These are phyloP conservation scores for Venturia asperata DNA, from an alignment of 2,329 filamentous ascomycete species.

Conservation along the genomic window DNA sequence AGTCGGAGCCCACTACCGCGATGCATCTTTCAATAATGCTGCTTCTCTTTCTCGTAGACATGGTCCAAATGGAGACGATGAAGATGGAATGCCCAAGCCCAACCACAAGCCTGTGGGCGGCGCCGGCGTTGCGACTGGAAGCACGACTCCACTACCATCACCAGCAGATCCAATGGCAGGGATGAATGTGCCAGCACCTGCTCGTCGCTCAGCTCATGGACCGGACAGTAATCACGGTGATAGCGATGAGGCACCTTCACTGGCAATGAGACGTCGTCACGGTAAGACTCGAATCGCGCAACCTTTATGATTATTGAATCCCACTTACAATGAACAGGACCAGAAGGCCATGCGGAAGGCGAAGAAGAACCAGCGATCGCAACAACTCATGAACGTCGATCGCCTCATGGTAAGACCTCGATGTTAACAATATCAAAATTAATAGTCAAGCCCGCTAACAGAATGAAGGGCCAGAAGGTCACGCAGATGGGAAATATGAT, in stretches of 20 bases:
- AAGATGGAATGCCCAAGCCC: background rate
- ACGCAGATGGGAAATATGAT: background rate
- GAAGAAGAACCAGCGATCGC: background rate
- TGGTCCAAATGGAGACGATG: constrained; percentile 9
- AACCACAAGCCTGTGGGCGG: background rate
- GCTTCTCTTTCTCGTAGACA: constrained; percentile 5
- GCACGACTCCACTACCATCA: background rate
- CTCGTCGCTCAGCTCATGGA: background rate
- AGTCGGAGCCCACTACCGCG: background rate
- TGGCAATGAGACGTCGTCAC: background rate
- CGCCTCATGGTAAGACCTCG: too few relatives aligned
- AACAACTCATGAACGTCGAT: too few relatives aligned
- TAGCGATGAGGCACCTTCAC: background rate
- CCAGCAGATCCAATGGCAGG: background rate
- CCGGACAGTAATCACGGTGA: background rate
- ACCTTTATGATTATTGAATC: too few relatives aligned
- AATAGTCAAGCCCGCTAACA: too few relatives aligned
- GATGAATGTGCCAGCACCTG: background rate
- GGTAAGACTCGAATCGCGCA: background rate
- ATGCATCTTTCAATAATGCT: background rate
- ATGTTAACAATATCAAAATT: too few relatives aligned
- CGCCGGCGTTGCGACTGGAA: background rate
- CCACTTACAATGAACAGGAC: background rate
- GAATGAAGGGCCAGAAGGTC: background rate
- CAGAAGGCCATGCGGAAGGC: background rate